Conservation (phyloP, 805 yeast species). For the Metschnikowia drakensbergensis region DNA sequence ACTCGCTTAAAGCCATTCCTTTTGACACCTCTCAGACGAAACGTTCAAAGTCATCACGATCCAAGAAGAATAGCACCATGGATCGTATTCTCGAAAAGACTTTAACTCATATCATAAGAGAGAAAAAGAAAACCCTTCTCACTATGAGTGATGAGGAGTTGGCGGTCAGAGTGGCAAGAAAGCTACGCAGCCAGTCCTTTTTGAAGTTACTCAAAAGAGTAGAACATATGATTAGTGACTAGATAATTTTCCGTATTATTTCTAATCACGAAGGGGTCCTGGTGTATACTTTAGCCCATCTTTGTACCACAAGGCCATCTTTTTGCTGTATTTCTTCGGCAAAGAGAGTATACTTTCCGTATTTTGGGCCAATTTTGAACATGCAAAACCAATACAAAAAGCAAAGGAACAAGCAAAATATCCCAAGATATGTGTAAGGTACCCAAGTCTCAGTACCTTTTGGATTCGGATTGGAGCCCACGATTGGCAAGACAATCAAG, state of each 20-base stretch:
- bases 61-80: constrained; percentile 1
- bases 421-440: constrained; percentile 46
- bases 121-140: constrained; percentile 2
- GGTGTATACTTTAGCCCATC: constrained; percentile 45
- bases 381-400: constrained; percentile 52
- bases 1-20: constrained; percentile 6
- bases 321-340: constrained; percentile 39
- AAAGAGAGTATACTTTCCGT: constrained; percentile 44
- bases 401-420: constrained; percentile 41
- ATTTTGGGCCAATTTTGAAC: constrained; percentile 47
- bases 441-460: constrained; percentile 42
- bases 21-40: constrained; percentile 2
- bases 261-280: constrained; percentile 1
- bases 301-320: constrained; percentile 57
- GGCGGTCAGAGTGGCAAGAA: constrained; percentile 13
- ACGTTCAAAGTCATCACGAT: constrained; percentile 2
- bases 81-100: constrained; percentile 7
- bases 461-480: constrained; percentile 37
- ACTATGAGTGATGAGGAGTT: constrained; percentile 14
- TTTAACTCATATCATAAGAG: constrained; percentile 6
- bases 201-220: constrained; percentile 13
- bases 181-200: constrained; percentile 12
- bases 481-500: constrained; percentile 49
- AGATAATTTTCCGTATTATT: background rate
- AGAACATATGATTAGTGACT: constrained; percentile 10